These are phyloP conservation scores for Penicillium steckii DNA, from an alignment of 495 filamentous ascomycete species.

Conservation along the genomic window DNA sequence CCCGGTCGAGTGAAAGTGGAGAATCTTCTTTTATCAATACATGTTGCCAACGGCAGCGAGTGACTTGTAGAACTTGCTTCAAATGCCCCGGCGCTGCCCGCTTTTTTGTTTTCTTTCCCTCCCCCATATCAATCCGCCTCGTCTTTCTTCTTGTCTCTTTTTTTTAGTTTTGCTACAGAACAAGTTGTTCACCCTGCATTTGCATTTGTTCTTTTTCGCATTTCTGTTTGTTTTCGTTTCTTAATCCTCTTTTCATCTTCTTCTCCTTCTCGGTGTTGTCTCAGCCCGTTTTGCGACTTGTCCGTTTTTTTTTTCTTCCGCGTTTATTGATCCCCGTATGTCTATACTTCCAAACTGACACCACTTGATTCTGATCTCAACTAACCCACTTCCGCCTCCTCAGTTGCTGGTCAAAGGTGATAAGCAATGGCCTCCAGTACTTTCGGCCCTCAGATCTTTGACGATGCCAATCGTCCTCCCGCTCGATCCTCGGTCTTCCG, in stretches of 20 bases:
- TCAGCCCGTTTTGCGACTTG: no score
- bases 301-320: conserved; percentile 10
- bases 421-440: conserved; percentile 39
- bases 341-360: conserved; percentile 20
- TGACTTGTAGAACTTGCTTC: conserved; percentile 21
- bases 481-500: conserved; percentile 44
- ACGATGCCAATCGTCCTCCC: conserved; percentile 39
- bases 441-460: conserved; percentile 44
- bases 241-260: not conserved
- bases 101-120: conserved; percentile 21
- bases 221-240: conserved; percentile 5
- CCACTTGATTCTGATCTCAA: conserved; percentile 11
- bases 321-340: conserved; percentile 27
- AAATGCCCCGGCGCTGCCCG: conserved; percentile 31
- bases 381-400: conserved; percentile 8
- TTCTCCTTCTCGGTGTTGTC: not conserved
- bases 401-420: conserved; percentile 37
- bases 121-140: conserved; percentile 19
- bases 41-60: conserved; percentile 29
- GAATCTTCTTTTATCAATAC: conserved; percentile 27
- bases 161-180: conserved; percentile 11
- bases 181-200: conserved; percentile 16
- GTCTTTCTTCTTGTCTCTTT: conserved; percentile 21
- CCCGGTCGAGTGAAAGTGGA: conserved; percentile 18
- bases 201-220: conserved; percentile 19